phyloP scores from a whole-genome alignment of 2,329 filamentous ascomycete genomes.

The Aotearoamyces nothofagi region DNA sequence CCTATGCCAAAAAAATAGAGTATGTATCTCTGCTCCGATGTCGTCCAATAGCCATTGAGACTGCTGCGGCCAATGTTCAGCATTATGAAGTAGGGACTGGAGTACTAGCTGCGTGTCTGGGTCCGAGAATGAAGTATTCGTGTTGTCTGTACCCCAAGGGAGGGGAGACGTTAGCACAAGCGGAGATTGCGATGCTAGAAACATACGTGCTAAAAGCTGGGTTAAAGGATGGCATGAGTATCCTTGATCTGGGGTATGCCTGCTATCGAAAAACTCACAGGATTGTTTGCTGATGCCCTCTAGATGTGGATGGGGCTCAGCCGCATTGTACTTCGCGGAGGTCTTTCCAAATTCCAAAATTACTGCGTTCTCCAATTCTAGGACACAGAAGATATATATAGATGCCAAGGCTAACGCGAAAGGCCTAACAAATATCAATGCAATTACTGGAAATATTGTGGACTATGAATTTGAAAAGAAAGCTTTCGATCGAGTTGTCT shows the following conservation, averaged over 20 bases:
- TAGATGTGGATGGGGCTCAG: conserved; percentile 56
- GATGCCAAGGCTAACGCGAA: conserved; percentile 39
- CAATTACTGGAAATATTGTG: conserved; percentile 53
- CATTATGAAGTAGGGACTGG: conserved; percentile 60
- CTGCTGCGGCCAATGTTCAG: conserved; percentile 48
- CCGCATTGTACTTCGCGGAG: conserved; percentile 49
- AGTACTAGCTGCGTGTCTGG: conserved; percentile 43
- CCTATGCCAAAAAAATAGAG: conserved; percentile 43
- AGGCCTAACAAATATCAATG: conserved; percentile 41
- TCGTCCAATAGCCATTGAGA: conserved; percentile 54
- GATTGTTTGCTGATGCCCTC: no score
- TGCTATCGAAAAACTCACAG: no score
- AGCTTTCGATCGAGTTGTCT: conserved; percentile 48
- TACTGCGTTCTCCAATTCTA: conserved; percentile 55
- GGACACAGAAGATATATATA: conserved; percentile 53
- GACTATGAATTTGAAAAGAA: conserved; percentile 45
- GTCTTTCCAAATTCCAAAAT: conserved; percentile 44
- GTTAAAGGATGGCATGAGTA: conserved; percentile 18
- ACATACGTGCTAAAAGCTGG: conserved; percentile 45
- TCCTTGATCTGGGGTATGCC: conserved; percentile 16
- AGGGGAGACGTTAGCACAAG: conserved; percentile 45
- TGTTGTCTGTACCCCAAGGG: conserved; percentile 49
- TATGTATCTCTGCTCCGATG: conserved; percentile 44
- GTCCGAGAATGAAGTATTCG: conserved; percentile 61
- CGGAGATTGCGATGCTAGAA: conserved; percentile 51